phyloP scores from a whole-genome alignment of 371 early-diverging fungal species.

The Zancudomyces culisetae region DNA sequence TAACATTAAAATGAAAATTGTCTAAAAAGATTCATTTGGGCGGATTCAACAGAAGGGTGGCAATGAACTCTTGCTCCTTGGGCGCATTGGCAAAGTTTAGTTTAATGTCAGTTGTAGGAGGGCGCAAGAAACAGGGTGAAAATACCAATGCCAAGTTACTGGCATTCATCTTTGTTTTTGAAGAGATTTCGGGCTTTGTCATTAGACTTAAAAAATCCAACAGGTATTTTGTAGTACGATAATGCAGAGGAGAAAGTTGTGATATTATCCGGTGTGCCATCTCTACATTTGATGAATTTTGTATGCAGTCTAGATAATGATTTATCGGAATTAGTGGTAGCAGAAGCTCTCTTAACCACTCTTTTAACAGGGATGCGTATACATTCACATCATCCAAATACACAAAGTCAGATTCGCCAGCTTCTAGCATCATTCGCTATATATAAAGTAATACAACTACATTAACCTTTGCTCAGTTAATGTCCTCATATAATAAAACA shows the following conservation, averaged over 20 bases:
- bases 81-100: constrained; percentile 68
- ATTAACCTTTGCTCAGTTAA: too few species aligned
- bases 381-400: constrained; percentile 75
- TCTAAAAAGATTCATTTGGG: too few species aligned
- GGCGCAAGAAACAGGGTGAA: constrained; percentile 81
- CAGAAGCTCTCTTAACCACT: constrained; percentile 83
- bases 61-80: constrained; percentile 31
- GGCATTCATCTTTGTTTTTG: constrained; percentile 69
- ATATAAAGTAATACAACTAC: constrained; percentile 5
- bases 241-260: constrained; percentile 48
- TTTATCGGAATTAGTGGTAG: constrained; percentile 75
- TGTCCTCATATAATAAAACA: too few species aligned
- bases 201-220: constrained; percentile 67
- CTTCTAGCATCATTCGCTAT: constrained; percentile 59
- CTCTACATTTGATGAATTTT: constrained; percentile 29
- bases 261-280: constrained; percentile 40
- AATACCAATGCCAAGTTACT: constrained; percentile 91
- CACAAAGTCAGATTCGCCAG: constrained; percentile 47
- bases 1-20: too few species aligned
- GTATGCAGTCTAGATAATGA: constrained; percentile 53
- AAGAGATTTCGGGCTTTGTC: constrained; percentile 41
- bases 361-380: constrained; percentile 76
- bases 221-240: constrained; percentile 54
- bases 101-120: constrained; percentile 57
- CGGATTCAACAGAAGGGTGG: constrained; percentile 10